phyloP scores from a whole-genome alignment of 108 stramenopile species.

The Nitzschia sp. region DNA sequence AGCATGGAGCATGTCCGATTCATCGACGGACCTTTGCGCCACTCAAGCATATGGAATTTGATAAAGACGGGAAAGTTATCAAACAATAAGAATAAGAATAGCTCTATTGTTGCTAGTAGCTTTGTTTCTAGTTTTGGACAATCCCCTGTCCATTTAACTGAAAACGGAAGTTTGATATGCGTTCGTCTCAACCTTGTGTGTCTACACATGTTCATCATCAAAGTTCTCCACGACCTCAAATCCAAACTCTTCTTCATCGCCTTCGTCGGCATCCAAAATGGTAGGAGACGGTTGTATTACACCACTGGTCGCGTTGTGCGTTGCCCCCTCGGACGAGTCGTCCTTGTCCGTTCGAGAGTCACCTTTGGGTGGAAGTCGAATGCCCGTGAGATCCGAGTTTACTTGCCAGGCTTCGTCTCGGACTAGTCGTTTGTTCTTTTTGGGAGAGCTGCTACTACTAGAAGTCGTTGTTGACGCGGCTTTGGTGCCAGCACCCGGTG shows the following conservation, averaged over 20 bases:
- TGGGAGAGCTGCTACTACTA: neutral
- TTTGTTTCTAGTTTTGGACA: too few relatives aligned
- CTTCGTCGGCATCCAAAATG: neutral
- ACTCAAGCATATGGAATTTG: slow-evolving; percentile 71
- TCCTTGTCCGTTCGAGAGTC: too few relatives aligned
- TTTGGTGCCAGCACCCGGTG: neutral
- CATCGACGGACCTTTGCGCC: slow-evolving; percentile 93
- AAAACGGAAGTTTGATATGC: too few relatives aligned
- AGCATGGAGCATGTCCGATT: slow-evolving; percentile 82
- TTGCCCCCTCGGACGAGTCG: neutral
- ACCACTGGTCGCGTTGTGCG: too few relatives aligned
- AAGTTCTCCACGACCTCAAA: neutral
- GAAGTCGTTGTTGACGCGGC: too few relatives aligned
- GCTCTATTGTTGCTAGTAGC: too few relatives aligned
- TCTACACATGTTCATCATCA: neutral
- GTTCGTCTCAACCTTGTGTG: neutral
- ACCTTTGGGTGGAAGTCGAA: too few relatives aligned
- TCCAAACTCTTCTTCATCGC: neutral
- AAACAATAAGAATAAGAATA: neutral
- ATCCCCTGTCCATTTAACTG: too few relatives aligned
- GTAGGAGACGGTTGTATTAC: too few relatives aligned
- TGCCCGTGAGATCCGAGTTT: neutral
- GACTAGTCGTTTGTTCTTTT: neutral
- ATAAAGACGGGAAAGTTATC: neutral
- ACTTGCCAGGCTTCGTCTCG: neutral